Conservation (phyloP, 441 rosid genomes). For the Adansonia grandidieri region DNA sequence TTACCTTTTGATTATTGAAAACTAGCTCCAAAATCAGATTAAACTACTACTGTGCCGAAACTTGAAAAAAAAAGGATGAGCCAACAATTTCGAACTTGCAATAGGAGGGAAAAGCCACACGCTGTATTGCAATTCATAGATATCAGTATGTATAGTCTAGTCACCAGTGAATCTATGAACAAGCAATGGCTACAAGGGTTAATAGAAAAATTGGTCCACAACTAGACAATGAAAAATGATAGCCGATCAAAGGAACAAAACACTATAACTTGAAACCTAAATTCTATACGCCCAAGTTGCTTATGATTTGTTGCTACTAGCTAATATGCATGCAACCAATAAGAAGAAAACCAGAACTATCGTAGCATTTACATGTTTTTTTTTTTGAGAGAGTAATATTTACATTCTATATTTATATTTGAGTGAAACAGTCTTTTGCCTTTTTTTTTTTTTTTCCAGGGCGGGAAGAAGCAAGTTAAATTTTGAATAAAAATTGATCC, state of each 20-base stretch:
- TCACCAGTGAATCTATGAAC: background rate
- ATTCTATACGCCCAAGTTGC: background rate
- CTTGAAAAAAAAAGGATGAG: background rate
- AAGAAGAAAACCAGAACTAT: background rate
- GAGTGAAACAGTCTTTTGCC: background rate
- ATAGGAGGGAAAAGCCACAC: background rate
- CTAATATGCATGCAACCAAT: background rate
- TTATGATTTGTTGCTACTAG: background rate
- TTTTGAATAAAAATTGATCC: background rate
- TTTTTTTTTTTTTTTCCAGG: background rate
- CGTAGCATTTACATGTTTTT: background rate
- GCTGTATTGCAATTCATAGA: background rate
- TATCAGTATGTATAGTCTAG: background rate
- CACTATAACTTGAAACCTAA: background rate
- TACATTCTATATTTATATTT: background rate
- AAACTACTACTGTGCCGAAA: background rate
- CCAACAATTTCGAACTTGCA: background rate
- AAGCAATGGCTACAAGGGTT: conserved; percentile 12
- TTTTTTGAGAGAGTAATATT: too few species aligned
- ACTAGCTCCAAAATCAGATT: background rate
- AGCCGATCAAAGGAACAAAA: background rate
- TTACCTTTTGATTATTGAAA: background rate
- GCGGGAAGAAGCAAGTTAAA: background rate
- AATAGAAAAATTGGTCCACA: background rate
- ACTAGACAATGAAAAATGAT: background rate